A percentile compares a stretch with the other conserved stretches of the same genome.
Conservation (phyloP, 306 rosid species). For the Neltuma alba region DNA sequence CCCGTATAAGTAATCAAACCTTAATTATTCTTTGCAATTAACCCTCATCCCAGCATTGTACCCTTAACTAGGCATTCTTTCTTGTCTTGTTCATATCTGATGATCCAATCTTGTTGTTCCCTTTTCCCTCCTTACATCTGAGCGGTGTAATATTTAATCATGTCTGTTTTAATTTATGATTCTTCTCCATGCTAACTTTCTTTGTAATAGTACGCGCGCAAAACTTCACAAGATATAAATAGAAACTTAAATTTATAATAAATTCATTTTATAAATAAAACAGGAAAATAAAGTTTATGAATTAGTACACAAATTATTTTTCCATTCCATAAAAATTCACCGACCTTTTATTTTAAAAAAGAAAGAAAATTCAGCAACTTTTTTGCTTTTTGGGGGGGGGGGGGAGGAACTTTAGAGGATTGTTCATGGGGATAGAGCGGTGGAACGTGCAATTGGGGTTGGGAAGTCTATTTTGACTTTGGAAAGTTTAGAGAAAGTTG, state of each 20-base stretch:
- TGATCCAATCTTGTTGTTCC: slow-evolving; percentile 20
- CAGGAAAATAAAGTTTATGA: too few species aligned
- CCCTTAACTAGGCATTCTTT: background rate
- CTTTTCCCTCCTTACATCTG: slow-evolving; percentile 17
- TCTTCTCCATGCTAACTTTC: background rate
- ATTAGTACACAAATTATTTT: too few species aligned
- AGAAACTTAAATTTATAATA: too few species aligned
- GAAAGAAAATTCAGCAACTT: background rate
- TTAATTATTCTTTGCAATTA: slow-evolving; percentile 23
- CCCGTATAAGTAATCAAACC: slow-evolving; percentile 19
- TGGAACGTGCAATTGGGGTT: background rate
- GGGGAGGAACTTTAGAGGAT: background rate
- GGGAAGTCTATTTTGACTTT: background rate
- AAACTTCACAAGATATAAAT: too few species aligned
- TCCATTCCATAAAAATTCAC: too few species aligned
- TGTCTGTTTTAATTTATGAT: background rate
- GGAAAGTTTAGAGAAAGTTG: background rate
- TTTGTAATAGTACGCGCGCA: too few species aligned
- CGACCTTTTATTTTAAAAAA: too few species aligned
- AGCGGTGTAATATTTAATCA: slow-evolving; percentile 4
- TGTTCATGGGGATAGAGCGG: background rate
- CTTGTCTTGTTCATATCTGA: slow-evolving; percentile 1
- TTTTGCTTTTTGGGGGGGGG: too few species aligned
- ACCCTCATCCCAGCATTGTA: background rate
- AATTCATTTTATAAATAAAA: too few species aligned